Percentiles rank a stretch among this genome's conserved stretches.
These are phyloP conservation scores for Diaporthe longicolla DNA, from an alignment of 2,329 filamentous ascomycete genomes.

Conservation along the genomic window DNA sequence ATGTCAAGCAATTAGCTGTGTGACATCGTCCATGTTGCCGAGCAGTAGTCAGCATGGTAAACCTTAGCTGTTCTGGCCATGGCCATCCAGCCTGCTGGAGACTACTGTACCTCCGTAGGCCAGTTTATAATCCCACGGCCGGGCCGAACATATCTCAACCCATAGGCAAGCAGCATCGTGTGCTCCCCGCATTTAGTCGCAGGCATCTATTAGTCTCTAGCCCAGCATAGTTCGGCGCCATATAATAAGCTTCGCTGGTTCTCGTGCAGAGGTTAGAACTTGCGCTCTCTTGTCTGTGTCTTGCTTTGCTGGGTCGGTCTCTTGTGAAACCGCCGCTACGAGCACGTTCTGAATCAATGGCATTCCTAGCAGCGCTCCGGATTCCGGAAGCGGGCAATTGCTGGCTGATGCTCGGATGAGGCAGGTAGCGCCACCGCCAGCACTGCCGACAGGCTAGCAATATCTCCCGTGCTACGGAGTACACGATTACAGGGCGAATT, in stretches of 20 bases:
- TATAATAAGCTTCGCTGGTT: slow-evolving; percentile 27
- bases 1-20: not conserved
- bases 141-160: slow-evolving; percentile 18
- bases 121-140: not conserved
- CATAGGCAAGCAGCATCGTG: slow-evolving; percentile 20
- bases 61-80: not conserved
- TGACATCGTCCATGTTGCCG: slow-evolving; percentile 4
- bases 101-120: slow-evolving; percentile 6
- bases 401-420: slow-evolving; percentile 21
- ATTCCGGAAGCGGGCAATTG: slow-evolving; percentile 18
- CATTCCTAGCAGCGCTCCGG: slow-evolving; percentile 21
- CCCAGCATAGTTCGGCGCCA: slow-evolving; percentile 16
- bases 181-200: slow-evolving; percentile 25
- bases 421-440: slow-evolving; percentile 11
- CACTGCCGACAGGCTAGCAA: slow-evolving; percentile 20
- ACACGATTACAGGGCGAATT: slow-evolving; percentile 13
- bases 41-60: not conserved
- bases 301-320: slow-evolving; percentile 7
- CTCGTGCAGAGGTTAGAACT: slow-evolving; percentile 3
- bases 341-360: slow-evolving; percentile 21
- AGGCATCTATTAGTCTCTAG: slow-evolving; percentile 12
- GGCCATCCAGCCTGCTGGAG: not conserved
- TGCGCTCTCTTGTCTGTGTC: not conserved
- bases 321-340: slow-evolving; percentile 22
- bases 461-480: slow-evolving; percentile 8